Conservation (phyloP, 148 eudicot genomes). For the Silene conica region DNA sequence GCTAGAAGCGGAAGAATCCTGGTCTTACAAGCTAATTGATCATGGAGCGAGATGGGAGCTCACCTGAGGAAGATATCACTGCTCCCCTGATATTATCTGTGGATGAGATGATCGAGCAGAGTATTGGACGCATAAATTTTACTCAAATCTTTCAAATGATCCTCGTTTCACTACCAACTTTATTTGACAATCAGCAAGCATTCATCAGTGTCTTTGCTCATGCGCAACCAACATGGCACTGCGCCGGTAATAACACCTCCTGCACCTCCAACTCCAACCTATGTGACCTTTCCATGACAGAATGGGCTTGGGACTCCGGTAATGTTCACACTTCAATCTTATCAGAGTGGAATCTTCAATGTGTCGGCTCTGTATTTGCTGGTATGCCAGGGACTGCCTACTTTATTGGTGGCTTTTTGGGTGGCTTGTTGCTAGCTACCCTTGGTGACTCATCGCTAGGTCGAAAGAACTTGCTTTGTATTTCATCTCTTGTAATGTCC, state of each 20-base stretch:
- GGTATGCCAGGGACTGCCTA: background rate
- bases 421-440: conserved; percentile 13
- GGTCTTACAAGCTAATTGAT: background rate
- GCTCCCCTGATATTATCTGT: background rate
- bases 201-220: no score
- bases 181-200: no score
- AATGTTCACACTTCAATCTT: conserved; percentile 2
- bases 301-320: conserved; percentile 18
- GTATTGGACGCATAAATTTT: conserved; percentile 9
- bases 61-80: background rate
- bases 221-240: no score
- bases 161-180: no score
- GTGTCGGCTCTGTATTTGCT: conserved; percentile 12
- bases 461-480: conserved; percentile 21
- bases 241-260: background rate
- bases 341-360: conserved; percentile 15
- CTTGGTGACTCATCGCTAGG: conserved; percentile 21
- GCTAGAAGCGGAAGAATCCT: background rate
- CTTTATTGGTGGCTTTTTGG: conserved; percentile 16
- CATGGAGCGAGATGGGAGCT: background rate
- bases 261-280: conserved; percentile 13
- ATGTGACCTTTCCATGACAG: conserved; percentile 9
- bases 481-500: conserved; percentile 20
- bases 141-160: no score
- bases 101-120: conserved; percentile 21